phyloP scores from a whole-genome alignment of 2,329 filamentous ascomycete species.

The Aspergillus clavatus region DNA sequence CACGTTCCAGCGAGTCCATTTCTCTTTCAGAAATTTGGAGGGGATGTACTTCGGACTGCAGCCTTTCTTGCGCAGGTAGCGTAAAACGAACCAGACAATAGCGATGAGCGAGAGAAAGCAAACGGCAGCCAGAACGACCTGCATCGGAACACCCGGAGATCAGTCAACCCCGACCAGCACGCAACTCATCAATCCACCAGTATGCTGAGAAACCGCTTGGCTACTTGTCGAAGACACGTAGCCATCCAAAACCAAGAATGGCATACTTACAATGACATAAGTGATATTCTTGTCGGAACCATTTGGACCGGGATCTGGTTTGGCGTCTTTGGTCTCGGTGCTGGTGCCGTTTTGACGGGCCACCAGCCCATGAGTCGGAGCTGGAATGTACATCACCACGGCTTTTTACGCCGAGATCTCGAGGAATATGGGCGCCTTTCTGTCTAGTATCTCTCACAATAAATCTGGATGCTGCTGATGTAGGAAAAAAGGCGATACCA shows the following conservation, averaged over 20 bases:
- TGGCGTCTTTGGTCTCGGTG: neutral
- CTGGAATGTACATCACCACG: conserved; percentile 17
- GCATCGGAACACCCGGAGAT: neutral
- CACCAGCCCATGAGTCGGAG: conserved; percentile 13
- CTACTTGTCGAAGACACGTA: neutral
- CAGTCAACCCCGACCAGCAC: too few species aligned
- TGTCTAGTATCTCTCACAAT: neutral
- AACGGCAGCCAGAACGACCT: conserved; percentile 29
- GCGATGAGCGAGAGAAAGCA: conserved; percentile 28
- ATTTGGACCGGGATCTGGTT: too few species aligned
- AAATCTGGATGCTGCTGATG: neutral
- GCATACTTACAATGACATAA: conserved; percentile 28
- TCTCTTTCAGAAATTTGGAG: conserved; percentile 46
- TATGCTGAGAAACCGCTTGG: neutral
- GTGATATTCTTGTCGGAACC: conserved; percentile 18
- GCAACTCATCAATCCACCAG: too few species aligned
- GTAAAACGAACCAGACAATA: conserved; percentile 34
- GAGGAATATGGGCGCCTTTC: neutral
- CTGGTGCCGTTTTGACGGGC: conserved; percentile 11
- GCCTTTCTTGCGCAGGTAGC: conserved; percentile 42
- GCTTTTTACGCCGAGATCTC: neutral
- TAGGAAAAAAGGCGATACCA: neutral
- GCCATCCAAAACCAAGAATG: neutral
- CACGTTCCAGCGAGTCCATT: conserved; percentile 50
- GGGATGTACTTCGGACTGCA: conserved; percentile 50